Evolutionary conservation across 2,329 filamentous ascomycete genomes (phyloP), one percentile per base, ranked within the genome.

Genomic region (Tolypocladium tropicale): DNA sequence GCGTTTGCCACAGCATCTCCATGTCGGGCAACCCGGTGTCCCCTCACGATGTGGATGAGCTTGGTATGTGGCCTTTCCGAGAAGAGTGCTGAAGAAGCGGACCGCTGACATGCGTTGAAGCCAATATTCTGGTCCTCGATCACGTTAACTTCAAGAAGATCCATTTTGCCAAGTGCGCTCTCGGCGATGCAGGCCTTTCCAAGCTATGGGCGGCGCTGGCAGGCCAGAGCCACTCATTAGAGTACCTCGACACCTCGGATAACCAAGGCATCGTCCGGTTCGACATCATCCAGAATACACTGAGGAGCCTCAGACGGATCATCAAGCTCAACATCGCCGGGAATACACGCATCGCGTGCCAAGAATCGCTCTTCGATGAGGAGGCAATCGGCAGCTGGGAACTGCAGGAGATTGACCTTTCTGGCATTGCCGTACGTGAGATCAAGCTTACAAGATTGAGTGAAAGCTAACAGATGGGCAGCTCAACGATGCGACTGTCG

Each of bases 361-460:
- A 74, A 3, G 70, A 70, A 16, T 72, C 78, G 2, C 64, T 83
- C 3, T 74, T 83, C 32, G 69, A 78, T 54, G 65, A 76, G 57
- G 72, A 74, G 53, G 66, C 70, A 9, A 66, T 80, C 49, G 61
- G 69, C 43, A 62, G 68, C 21, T 78, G 76, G 72, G 68, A 69
- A n/a, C 68, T 83, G 28, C 76, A 81, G 62, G 78, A 80, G 56
- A 67, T 83, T 18, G 75, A 83, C 59, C 66, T 83, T 32, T 82
- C 80, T 3, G 75, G 76, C 6, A 81, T 79, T 65, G 76, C 76
- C 69, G 77, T 80, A 65, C 59, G 72, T 57, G 25, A 11, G 6
- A n/a, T 33, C 18, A 25, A 33, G 16, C 5, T 28, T 33, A 10
- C 2, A 5, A 12, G 7, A 5, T 18, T 4, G 18, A 50, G 21